phyloP scores from a whole-genome alignment of 148 eudicot genomes.

The Polygonum aviculare region DNA sequence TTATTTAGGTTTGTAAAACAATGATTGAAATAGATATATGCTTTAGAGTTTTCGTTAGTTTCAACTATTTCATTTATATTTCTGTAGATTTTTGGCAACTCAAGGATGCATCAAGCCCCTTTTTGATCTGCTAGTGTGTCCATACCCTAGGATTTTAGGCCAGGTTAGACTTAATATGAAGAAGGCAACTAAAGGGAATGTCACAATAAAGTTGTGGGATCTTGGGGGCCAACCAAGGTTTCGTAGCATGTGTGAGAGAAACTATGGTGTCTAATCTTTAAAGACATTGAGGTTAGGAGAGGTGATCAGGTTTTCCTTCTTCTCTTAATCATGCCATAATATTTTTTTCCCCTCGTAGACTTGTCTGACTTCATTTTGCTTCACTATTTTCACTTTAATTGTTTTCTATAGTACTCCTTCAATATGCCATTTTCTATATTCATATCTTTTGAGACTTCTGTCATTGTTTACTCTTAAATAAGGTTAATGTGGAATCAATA shows the following conservation, averaged over 20 bases:
- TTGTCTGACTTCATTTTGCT: neutral
- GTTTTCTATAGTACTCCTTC: neutral
- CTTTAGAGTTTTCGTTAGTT: neutral
- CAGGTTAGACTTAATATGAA: constrained; percentile 98
- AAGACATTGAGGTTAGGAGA: constrained; percentile 48
- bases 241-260: constrained; percentile 99
- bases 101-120: too few species aligned
- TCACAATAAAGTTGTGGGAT: constrained; percentile 98
- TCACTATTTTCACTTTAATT: too few species aligned
- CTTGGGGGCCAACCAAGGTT: constrained; percentile 99
- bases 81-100: too few species aligned
- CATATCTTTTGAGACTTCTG: neutral
- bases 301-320: constrained; percentile 50
- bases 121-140: too few species aligned
- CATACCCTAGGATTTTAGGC: too few species aligned
- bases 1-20: neutral
- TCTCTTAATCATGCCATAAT: constrained; percentile 12
- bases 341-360: neutral
- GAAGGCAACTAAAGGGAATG: constrained; percentile 96
- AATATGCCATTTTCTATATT: neutral
- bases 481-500: constrained; percentile 57
- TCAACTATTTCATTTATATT: neutral
- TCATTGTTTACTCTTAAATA: neutral
- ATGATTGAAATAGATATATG: neutral
- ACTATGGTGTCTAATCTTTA: too few species aligned